Base-by-base conservation (phyloP, 1,284 basidiomycete species). In the Ustilago shanxiensis region DNA sequence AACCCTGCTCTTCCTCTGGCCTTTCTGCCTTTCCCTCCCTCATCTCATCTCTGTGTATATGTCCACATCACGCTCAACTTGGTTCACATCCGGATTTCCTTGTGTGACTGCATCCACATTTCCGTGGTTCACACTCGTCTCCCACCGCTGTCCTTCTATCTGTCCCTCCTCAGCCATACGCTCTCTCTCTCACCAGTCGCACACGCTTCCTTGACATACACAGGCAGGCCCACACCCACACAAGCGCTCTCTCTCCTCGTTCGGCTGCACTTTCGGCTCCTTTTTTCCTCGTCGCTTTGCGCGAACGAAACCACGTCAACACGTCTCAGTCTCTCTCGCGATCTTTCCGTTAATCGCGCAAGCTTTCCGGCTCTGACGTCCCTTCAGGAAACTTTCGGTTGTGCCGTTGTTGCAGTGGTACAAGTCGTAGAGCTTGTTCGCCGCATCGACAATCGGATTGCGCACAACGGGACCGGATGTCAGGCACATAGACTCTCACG, bases 401-500 rank as follows among this genome's bases (percentile, higher is more conserved):
- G 37, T 37, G n/a, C 28, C 20, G 3, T 51, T 47, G 14, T n/a
- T 16, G 0, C 24, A 35, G 7, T 6, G 7, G 37, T 16, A 16
- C 5, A 33, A 33, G 31, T n/a, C n/a, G 31, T 33, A 33, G 31
- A 33, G 31, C 31, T 33, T 33, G 6, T 33, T 33, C 31, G 11
- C 31, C 31, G 31, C 31, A 33, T 33, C 31, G 31, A 33, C 31
- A 33, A 33, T 11, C 31, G 6, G 31, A 33, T 41, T 41, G 37
- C 37, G 37, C 37, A 41, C 37, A 41, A 41, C 37, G 37, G 39
- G 7, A 24, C 41, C 41, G 60, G 52, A 61, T 61, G 31, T 3
- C 60, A 61, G 37, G 37, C 37, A 41, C 37, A 41, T n/a, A n/a
- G 60, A 54, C 39, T 31, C 37, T 49, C 51, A 60, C 58, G 58